These are phyloP conservation scores for Mycena olivaceomarginata DNA, from an alignment of 768 basidiomycete species.

Conservation along the genomic window DNA sequence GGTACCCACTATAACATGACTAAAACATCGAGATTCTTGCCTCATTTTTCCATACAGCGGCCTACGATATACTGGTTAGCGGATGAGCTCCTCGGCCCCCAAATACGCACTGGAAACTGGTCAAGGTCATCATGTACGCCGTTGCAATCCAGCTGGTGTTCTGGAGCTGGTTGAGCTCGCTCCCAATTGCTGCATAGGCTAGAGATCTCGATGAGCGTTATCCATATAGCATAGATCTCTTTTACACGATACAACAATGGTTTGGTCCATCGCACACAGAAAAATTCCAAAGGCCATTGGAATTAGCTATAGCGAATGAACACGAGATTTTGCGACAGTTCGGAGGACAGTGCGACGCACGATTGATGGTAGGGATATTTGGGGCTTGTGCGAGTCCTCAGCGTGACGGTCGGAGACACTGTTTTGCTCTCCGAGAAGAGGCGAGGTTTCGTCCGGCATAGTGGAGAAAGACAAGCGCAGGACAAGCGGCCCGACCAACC, in stretches of 20 bases:
- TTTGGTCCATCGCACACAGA: constrained; percentile 69
- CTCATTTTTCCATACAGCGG: constrained; percentile 78
- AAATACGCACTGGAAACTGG: constrained; percentile 73
- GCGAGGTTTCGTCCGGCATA: constrained; percentile 59
- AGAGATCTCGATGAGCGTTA: background rate
- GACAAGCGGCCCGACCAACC: too few species aligned
- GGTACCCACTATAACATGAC: background rate
- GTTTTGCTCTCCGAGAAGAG: constrained; percentile 51
- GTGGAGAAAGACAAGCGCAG: background rate
- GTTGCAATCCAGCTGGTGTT: constrained; percentile 83
- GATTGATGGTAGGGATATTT: constrained; percentile 40
- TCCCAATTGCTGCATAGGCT: constrained; percentile 75
- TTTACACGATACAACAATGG: constrained; percentile 69
- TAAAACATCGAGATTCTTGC: background rate
- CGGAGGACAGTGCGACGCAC: constrained; percentile 47
- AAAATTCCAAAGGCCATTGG: constrained; percentile 71
- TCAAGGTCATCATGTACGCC: constrained; percentile 75
- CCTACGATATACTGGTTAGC: constrained; percentile 53
- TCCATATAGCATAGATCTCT: background rate
- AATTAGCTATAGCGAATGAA: constrained; percentile 55
- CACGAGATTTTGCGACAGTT: background rate
- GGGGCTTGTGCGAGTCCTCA: constrained; percentile 22
- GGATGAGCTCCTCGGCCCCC: background rate
- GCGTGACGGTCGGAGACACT: constrained; percentile 22
- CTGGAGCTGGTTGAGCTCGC: constrained; percentile 76